Evolutionary conservation across 176 grass and related monocot genomes (phyloP), one percentile per base, ranked within the genome.

Genomic region (Pontederia crassipes): DNA sequence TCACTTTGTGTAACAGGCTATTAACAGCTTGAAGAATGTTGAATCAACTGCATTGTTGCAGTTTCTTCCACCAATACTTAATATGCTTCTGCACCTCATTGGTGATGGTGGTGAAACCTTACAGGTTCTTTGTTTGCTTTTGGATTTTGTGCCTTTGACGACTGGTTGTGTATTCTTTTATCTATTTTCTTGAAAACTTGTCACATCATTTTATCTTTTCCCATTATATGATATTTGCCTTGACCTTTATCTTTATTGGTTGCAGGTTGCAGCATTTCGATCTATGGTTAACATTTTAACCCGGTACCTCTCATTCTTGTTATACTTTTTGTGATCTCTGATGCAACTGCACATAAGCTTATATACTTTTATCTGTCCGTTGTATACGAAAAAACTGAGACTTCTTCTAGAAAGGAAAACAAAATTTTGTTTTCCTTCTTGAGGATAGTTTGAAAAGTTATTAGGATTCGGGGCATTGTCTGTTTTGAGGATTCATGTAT

Each of bases 21-120:
- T 98, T 74, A 98, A 98, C 74, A 98, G 93, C 82, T 89, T 98
- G 72, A 98, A 98, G 85, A 98, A 98, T 64, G 93, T 98, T 16
- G 93, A 98, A 75, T 92, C 93, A 49, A 98, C 73, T 18, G 81
- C 74, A 20, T 69, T 98, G 26, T 69, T 98, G 65, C 93, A 98
- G 24, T 98, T 98, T 83, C 79, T 98, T 48, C 88, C 88, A 76
- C 84, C 93, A 1, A 98, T 98, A 77, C 93, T 98, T 72, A 92
- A 93, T 59, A 93, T 98, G 94, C 82, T 98, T 40, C 87, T 98
- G 54, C 94, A 88, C 78, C 84, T 98, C 76, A 98, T 98, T 81
- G 94, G 94, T 51, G 94, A 98, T 81, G 94, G 94, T 13, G 94
- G 94, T 74, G 93, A 98, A 85, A 98, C 93, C 64, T 84, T 98